These are phyloP conservation scores for Sporothrix brasiliensis DNA, from an alignment of 2,329 filamentous ascomycete genomes.

Conservation along the genomic window DNA sequence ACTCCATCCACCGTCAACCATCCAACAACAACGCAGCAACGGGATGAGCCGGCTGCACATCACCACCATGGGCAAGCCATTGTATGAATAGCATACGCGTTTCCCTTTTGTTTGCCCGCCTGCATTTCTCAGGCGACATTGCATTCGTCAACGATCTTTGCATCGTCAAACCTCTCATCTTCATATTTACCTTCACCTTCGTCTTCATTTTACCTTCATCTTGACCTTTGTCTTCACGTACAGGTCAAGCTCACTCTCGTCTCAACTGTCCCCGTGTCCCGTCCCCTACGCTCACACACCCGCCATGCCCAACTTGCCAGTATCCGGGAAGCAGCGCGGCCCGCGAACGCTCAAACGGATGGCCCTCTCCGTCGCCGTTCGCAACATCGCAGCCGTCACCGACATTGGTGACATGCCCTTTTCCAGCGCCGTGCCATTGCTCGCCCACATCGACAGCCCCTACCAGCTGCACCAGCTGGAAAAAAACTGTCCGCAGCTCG, in stretches of 20 bases:
- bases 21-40: not conserved
- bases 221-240: not conserved
- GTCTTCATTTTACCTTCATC: not conserved
- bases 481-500: slow-evolving; percentile 73
- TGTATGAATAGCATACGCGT: not conserved
- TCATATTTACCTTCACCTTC: not conserved
- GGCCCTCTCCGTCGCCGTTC: slow-evolving; percentile 55
- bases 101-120: not conserved
- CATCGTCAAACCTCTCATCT: no score
- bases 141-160: no score
- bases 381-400: slow-evolving; percentile 60
- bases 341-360: slow-evolving; percentile 53
- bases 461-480: slow-evolving; percentile 76
- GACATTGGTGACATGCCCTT: slow-evolving; percentile 75
- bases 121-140: not conserved
- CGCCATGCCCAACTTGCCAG: slow-evolving; percentile 23
- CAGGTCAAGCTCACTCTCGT: not conserved
- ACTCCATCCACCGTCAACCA: not conserved
- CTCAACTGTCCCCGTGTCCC: no score
- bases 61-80: not conserved
- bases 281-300: not conserved
- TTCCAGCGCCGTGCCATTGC: slow-evolving; percentile 65
- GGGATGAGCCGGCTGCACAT: not conserved
- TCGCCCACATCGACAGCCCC: slow-evolving; percentile 71
- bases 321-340: slow-evolving; percentile 32